Percentiles rank a stretch among this genome's conserved stretches.
These are phyloP conservation scores for Suhomyces tanzawaensis DNA, from an alignment of 805 yeast genomes.

Conservation along the genomic window DNA sequence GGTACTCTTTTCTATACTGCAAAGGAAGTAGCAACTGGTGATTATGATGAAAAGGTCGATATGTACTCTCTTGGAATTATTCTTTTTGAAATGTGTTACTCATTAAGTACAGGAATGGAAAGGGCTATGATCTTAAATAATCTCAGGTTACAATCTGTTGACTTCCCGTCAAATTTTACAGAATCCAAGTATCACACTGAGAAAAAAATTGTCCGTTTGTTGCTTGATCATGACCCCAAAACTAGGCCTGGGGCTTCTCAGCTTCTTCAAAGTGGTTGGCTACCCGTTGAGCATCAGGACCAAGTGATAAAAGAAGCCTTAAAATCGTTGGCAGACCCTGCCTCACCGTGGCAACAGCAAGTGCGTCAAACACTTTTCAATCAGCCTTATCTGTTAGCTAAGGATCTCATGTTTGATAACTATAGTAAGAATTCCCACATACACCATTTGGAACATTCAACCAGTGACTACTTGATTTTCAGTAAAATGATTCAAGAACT, in stretches of 20 bases:
- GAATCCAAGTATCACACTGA: slow-evolving; percentile 53
- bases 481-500: slow-evolving; percentile 60
- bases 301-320: slow-evolving; percentile 85
- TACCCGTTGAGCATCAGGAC: slow-evolving; percentile 89
- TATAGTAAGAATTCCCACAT: slow-evolving; percentile 24
- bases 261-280: slow-evolving; percentile 72
- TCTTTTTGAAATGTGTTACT: slow-evolving; percentile 90
- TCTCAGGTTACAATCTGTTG: slow-evolving; percentile 56
- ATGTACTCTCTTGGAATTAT: slow-evolving; percentile 94
- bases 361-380: slow-evolving; percentile 83
- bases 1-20: slow-evolving; percentile 96
- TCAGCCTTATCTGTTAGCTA: slow-evolving; percentile 81
- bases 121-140: slow-evolving; percentile 69
- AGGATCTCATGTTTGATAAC: slow-evolving; percentile 78
- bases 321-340: slow-evolving; percentile 79
- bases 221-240: slow-evolving; percentile 77
- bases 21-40: slow-evolving; percentile 73
- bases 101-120: slow-evolving; percentile 91
- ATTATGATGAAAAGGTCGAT: slow-evolving; percentile 92
- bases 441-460: slow-evolving; percentile 24
- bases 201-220: slow-evolving; percentile 58
- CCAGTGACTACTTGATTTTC: slow-evolving; percentile 53
- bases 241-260: slow-evolving; percentile 78
- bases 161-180: slow-evolving; percentile 71
- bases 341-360: slow-evolving; percentile 92